Conservation (phyloP, 73 alveolate genomes). For the Paramecium tetraurelia region DNA sequence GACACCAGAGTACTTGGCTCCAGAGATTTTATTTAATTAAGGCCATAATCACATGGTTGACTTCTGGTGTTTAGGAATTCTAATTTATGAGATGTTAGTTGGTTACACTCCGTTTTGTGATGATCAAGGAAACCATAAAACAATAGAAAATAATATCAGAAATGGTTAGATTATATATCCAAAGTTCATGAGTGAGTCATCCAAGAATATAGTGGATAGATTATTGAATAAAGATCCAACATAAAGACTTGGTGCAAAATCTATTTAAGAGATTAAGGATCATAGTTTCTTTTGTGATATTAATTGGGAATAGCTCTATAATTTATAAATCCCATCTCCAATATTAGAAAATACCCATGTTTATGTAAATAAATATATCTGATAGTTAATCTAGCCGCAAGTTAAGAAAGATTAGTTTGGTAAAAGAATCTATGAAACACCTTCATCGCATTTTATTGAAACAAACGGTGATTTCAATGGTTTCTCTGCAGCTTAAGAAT, state of each 20-base stretch:
- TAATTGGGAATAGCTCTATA: slow-evolving; percentile 68
- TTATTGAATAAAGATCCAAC: slow-evolving; percentile 32
- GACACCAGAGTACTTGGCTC: slow-evolving; percentile 36
- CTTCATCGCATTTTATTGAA: neutral
- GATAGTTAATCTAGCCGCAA: neutral
- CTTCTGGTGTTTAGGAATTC: slow-evolving; percentile 29
- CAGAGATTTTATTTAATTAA: slow-evolving; percentile 20
- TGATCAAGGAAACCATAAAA: neutral
- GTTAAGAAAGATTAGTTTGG: neutral
- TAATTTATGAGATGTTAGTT: slow-evolving; percentile 39
- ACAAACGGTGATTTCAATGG: slow-evolving; percentile 33
- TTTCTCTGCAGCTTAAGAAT: slow-evolving; percentile 11
- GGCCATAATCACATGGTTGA: slow-evolving; percentile 50
- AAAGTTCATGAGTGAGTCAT: neutral
- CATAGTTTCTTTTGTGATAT: slow-evolving; percentile 67
- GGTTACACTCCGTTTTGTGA: slow-evolving; percentile 46
- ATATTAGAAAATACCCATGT: neutral
- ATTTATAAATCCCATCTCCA: neutral
- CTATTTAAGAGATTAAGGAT: slow-evolving; percentile 57
- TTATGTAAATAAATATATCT: neutral
- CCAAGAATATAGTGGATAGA: neutral
- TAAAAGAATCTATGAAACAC: slow-evolving; percentile 25
- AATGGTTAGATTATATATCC: neutral
- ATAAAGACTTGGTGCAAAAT: neutral
- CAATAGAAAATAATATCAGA: neutral